Base-by-base conservation (phyloP, 164 flowering plant species). In the Vitis amurensis region DNA sequence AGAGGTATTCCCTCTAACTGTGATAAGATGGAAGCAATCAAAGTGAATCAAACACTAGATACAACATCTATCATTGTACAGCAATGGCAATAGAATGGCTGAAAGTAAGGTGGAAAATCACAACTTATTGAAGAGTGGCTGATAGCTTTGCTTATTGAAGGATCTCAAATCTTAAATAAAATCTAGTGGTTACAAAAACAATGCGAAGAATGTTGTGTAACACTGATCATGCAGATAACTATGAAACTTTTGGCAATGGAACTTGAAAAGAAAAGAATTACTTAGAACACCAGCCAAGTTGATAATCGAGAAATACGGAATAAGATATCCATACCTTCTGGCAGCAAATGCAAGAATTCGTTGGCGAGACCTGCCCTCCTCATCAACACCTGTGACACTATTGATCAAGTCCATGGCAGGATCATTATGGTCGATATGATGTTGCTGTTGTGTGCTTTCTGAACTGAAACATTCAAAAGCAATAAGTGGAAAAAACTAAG, bases 291-390 rank as follows among this genome's bases (percentile, higher is more conserved):
- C 51, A 17, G 23, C 67, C 53, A 49, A 9, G n/a, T 31, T 14
- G 55, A 19, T 23, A 59, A n/a, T 19, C 9, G 61, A 73, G 23
- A 52, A 31, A 12, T 19, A 56, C 15, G 2, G 15, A 63, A 73
- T 14, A 63, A 51, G 30, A 71, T 30, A 2, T 12, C 13, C 61
- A 55, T 76, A 94, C 99, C 97, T 87, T 81, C 76, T 82, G 53
- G 99, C 99, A 76, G 99, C 99, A 84, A 81, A 95, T 61, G 97
- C 82, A 69, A 95, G 99, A 84, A 93, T 85, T 53, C 97, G 84
- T 69, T 95, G 99, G 66, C 98, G 98, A 69, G 98, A 89, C 50
- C 98, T 89, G 49, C 99, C 94, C 71, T 95, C 98, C 73, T 95
- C 98, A 77, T 93, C 98, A 73, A 77, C 83, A 78, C 98, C 94